A percentile compares a stretch with the other conserved stretches of the same genome.
Evolutionary conservation across 1,284 basidiomycete genomes (phyloP).

Genomic region (Trametes hirsuta): DNA sequence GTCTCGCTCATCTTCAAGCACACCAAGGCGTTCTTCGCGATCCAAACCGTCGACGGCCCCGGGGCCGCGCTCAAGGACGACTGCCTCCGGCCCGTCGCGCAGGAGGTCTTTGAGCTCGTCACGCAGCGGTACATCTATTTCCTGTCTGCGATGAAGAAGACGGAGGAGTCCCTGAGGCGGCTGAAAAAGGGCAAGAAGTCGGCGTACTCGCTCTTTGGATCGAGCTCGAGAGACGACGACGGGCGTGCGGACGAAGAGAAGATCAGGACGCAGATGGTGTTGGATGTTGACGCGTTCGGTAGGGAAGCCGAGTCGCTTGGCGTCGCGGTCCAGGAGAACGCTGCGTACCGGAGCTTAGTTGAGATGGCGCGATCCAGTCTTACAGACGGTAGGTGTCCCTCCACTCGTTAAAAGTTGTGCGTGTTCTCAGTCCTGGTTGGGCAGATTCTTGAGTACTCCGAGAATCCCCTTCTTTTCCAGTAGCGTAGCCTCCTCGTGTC

Average conservation of each 20-base stretch:
- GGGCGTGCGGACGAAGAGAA: slow-evolving; percentile 75
- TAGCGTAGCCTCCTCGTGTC: slow-evolving; percentile 7
- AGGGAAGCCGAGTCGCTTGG: slow-evolving; percentile 74
- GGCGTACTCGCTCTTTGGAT: slow-evolving; percentile 69
- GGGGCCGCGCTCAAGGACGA: slow-evolving; percentile 61
- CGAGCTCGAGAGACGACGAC: slow-evolving; percentile 57
- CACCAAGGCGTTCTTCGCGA: slow-evolving; percentile 77
- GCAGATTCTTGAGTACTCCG: not conserved
- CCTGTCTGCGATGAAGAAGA: slow-evolving; percentile 84
- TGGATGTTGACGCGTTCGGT: slow-evolving; percentile 84
- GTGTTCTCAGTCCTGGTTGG: not conserved
- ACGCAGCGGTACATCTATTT: slow-evolving; percentile 71
- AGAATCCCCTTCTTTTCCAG: too few species aligned
- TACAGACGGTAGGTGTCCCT: slow-evolving; percentile 29
- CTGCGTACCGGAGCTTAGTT: slow-evolving; percentile 58
- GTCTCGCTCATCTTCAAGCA: slow-evolving; percentile 82
- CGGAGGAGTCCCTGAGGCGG: slow-evolving; percentile 43
- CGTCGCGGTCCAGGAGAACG: slow-evolving; percentile 59
- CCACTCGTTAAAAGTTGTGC: not conserved
- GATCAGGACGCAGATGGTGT: slow-evolving; percentile 83
- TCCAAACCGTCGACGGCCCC: slow-evolving; percentile 54
- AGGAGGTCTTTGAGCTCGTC: slow-evolving; percentile 75
- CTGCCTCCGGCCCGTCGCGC: slow-evolving; percentile 58
- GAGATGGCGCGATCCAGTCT: slow-evolving; percentile 57
- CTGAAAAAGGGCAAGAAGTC: slow-evolving; percentile 86